Base-by-base conservation (phyloP, 2,329 filamentous ascomycete species). In the Phialocephala sp. region DNA sequence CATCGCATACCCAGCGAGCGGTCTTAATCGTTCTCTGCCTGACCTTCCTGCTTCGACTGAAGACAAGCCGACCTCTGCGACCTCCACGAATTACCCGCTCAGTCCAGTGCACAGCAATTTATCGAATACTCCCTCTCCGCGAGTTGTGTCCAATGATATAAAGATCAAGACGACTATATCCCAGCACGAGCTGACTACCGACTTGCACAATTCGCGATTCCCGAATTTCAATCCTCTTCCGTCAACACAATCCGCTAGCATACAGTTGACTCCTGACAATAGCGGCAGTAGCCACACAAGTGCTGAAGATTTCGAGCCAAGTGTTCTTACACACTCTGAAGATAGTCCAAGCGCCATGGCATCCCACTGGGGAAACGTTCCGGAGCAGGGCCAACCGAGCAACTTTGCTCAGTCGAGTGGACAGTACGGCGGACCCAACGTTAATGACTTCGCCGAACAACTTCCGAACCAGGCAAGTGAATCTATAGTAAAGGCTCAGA, bases 241-340 rank as follows among this genome's bases (percentile, higher is more conserved):
- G 6, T 32, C 27, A 6, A 58, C 59, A 24, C 62, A 72, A 41
- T 57, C 66, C 11, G 60, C 67, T 12, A 62, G 68, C 3, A 37
- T 73, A 41, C 72, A 75, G 65, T 70, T 73, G 66, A 76, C 75
- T 39, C 74, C 74, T 24, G 74, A 77, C 39, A 70, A 72, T 37
- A 77, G 75, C 57, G 71, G 74, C 22, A 75, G 73, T 52, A 77
- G 75, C 64, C 72, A 72, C 60, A 74, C 73, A 45, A 76, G 74
- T 60, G 72, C 66, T 12, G 74, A 76, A 59, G 73, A 69, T 18
- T 35, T 75, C 18, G 66, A 70, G 37, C 73, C 72, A 32, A 67
- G 66, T 63, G 71, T 52, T 12, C 73, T 74, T 68, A 43, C 66
- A n/a, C 64, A 65, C 24, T 58, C 61, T 20, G 65, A 71, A 20